Conservation (phyloP, 2,329 filamentous ascomycete species). For the Seiridium cupressi region DNA sequence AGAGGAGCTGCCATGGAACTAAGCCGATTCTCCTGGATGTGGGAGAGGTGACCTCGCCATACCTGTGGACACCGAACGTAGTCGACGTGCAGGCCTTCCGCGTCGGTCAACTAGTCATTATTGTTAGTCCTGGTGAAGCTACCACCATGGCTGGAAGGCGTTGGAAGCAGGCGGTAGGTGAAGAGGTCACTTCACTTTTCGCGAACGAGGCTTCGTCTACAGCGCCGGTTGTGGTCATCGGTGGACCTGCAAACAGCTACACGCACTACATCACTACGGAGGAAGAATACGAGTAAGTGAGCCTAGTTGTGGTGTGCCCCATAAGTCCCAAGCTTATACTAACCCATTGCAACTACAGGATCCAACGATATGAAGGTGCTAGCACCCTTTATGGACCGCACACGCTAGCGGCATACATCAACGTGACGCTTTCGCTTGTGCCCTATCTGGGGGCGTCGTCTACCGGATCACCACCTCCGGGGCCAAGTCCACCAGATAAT, state of each 20-base stretch:
- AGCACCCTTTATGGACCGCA: slow-evolving; percentile 84
- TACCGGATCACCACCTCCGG: slow-evolving; percentile 36
- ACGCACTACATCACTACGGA: slow-evolving; percentile 78
- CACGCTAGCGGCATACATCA: slow-evolving; percentile 83
- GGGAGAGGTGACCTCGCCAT: slow-evolving; percentile 74
- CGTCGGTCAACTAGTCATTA: slow-evolving; percentile 79
- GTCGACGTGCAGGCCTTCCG: slow-evolving; percentile 85
- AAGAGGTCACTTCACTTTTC: slow-evolving; percentile 45
- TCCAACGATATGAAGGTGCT: slow-evolving; percentile 89
- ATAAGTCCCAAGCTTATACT: neutral
- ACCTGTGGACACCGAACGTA: slow-evolving; percentile 87
- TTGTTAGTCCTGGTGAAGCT: slow-evolving; percentile 83
- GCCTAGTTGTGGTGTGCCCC: neutral
- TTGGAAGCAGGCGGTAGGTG: slow-evolving; percentile 71
- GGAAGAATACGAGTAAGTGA: slow-evolving; percentile 65
- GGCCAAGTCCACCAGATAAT: slow-evolving; percentile 73
- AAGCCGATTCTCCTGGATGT: slow-evolving; percentile 90
- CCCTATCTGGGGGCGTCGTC: slow-evolving; percentile 58
- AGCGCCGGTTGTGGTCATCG: slow-evolving; percentile 72
- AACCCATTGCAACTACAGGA: slow-evolving; percentile 22
- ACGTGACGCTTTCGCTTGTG: slow-evolving; percentile 70
- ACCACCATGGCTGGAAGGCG: slow-evolving; percentile 90
- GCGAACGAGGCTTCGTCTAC: slow-evolving; percentile 39
- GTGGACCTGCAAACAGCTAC: slow-evolving; percentile 88
- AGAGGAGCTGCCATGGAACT: slow-evolving; percentile 72